Conservation (phyloP, 2,329 filamentous ascomycete genomes). For the Diaporthe velutina region DNA sequence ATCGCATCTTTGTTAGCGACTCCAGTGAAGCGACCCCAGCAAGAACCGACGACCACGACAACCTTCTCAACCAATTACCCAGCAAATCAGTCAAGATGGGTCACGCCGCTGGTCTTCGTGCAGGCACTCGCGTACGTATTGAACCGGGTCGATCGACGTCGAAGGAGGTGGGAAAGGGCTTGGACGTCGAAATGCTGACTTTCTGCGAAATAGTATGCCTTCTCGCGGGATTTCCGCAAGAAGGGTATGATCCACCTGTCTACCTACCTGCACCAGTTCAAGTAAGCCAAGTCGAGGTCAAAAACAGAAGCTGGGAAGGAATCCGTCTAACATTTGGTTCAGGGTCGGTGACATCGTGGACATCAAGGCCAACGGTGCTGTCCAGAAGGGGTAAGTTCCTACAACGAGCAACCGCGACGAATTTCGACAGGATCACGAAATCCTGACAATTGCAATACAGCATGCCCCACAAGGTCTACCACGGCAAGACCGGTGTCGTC, state of each 20-base stretch:
- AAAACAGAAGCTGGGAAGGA: conserved; percentile 25
- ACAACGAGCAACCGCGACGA: conserved; percentile 36
- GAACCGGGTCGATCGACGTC: conserved; percentile 36
- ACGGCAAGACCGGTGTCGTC: conserved; percentile 98
- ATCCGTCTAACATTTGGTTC: conserved; percentile 38
- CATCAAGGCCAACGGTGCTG: conserved; percentile 98
- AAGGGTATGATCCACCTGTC: conserved; percentile 93
- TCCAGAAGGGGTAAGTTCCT: conserved; percentile 90
- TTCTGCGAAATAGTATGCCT: conserved; percentile 76
- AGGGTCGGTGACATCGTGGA: conserved; percentile 99
- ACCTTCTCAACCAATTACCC: conserved; percentile 60
- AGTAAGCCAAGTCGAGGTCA: conserved; percentile 64
- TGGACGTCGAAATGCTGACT: conserved; percentile 50
- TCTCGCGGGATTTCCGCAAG: conserved; percentile 94
- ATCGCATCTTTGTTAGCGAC: conserved; percentile 32
- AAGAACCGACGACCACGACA: conserved; percentile 59
- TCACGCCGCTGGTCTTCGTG: conserved; percentile 89
- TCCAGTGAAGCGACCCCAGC: conserved; percentile 35
- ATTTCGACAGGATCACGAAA: conserved; percentile 31
- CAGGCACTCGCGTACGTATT: conserved; percentile 83
- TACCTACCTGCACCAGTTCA: conserved; percentile 96
- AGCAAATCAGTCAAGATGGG: conserved; percentile 74
- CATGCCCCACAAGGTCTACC: conserved; percentile 99
- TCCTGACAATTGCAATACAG: conserved; percentile 63
- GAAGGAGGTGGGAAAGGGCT: neutral